Evolutionary conservation across 2,329 filamentous ascomycete species (phyloP), one percentile per base, ranked within the genome.

Genomic region (Magnaporthiopsis rhizophila): DNA sequence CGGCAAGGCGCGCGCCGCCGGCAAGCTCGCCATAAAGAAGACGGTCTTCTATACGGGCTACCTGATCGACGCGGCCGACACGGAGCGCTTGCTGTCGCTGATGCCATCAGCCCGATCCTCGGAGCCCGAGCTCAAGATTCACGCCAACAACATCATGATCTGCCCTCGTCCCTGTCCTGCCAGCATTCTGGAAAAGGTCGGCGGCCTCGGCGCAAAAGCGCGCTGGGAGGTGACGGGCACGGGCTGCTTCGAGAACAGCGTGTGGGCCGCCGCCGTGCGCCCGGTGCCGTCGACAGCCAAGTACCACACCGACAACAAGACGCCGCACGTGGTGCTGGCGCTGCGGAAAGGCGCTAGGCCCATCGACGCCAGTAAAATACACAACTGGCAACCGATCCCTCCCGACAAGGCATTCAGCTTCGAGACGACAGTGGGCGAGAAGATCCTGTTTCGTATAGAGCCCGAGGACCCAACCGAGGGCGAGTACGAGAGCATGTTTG

Each of bases 41-140:
- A 91, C 87, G 1, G 89, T 97, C 62, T 92, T 92, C 76, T 97
- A 94, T 77, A 97, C 95, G 1, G 92, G 91, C 62, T 98, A 99
- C 76, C 86, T 96, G 76, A 88, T 99, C 68, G 82, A 82, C 57
- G 81, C 86, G 61, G 80, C 84, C 32, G 91, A 95, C 74, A 89
- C 88, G 2, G 85, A 90, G 71, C 86, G 84, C 64, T 80, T 98
- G 53, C 83, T 90, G 64, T 83, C 84, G 7, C 81, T 96, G n/a
- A 78, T 91, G 26, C 88, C 89, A 4, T 72, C 79, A 4, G 81
- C 86, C 1, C 65, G 64, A 5, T 24, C 24, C 24, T 30, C 58
- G 34, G 86, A 89, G 62, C 82, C 84, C 63, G 91, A 96, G 62
- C 79, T 97, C 68, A 92, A 91, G 68, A 86, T 87, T 67, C 88